Percentiles rank a stretch among this genome's conserved stretches.
Evolutionary conservation across 2,329 filamentous ascomycete species (phyloP).

Genomic region (Calonectria ilicicola): DNA sequence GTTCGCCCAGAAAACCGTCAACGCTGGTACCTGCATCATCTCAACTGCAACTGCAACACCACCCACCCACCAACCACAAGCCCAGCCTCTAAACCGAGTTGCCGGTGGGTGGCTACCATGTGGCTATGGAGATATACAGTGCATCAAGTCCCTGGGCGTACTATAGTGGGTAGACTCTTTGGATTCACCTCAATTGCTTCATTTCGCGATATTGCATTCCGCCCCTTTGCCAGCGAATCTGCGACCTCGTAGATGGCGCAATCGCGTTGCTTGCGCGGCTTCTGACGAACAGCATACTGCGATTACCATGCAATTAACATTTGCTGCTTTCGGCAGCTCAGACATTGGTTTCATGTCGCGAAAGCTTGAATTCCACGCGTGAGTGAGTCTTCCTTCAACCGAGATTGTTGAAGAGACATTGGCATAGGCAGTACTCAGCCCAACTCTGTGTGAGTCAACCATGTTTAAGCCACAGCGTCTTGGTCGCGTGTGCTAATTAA

Average conservation of each 20-base stretch:
- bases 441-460: neutral
- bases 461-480: neutral
- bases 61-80: neutral
- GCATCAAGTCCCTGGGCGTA: neutral
- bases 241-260: conserved; percentile 8
- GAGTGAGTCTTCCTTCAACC: neutral
- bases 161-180: neutral
- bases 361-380: neutral
- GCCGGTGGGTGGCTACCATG: neutral
- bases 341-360: neutral
- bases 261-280: conserved; percentile 23
- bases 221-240: conserved; percentile 1
- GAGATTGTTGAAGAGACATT: neutral
- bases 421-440: neutral
- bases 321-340: neutral
- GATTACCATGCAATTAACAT: neutral
- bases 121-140: neutral
- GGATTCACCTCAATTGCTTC: neutral
- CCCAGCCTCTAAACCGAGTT: neutral
- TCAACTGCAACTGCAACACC: conserved; percentile 7
- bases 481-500: neutral
- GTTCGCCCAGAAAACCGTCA: neutral
- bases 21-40: conserved; percentile 5
- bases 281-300: neutral
- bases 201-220: conserved; percentile 10